A percentile compares a stretch with the other conserved stretches of the same genome.
Evolutionary conservation across 2,329 filamentous ascomycete genomes (phyloP).

Genomic region (Sarocladium kiliense): DNA sequence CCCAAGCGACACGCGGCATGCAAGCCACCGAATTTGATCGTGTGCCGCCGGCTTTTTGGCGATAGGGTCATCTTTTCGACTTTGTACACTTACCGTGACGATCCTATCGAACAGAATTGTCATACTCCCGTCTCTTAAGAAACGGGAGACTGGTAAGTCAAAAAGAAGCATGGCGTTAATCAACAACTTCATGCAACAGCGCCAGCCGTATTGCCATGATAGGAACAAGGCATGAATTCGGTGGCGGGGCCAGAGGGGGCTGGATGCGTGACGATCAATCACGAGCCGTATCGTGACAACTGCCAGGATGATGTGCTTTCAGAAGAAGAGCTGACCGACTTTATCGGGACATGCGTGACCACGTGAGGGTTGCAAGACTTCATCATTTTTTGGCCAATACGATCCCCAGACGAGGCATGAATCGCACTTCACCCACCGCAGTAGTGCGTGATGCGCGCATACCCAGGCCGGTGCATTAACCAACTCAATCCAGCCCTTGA

Average conservation of each 20-base stretch:
- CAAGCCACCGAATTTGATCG: background rate
- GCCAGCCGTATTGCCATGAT: background rate
- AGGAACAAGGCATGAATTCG: background rate
- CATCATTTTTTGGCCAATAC: background rate
- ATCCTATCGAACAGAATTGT: too few species aligned
- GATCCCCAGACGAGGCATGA: slow-evolving; percentile 3
- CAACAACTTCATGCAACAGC: background rate
- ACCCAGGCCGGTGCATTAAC: too few species aligned
- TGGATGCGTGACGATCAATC: background rate
- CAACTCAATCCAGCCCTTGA: too few species aligned
- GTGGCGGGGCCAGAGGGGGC: background rate
- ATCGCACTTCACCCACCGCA: background rate
- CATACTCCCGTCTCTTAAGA: too few species aligned
- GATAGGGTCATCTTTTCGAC: background rate
- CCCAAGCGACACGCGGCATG: background rate
- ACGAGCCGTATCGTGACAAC: background rate
- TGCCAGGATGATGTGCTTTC: background rate
- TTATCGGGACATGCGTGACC: background rate
- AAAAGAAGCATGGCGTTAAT: background rate
- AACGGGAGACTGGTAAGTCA: background rate
- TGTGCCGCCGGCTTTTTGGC: background rate
- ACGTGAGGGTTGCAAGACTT: background rate
- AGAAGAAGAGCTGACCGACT: slow-evolving; percentile 2
- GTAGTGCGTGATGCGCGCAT: background rate
- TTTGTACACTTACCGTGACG: too few species aligned